Conservation (phyloP, 1,284 basidiomycete genomes). For the Exobasidium cylindrosporum region DNA sequence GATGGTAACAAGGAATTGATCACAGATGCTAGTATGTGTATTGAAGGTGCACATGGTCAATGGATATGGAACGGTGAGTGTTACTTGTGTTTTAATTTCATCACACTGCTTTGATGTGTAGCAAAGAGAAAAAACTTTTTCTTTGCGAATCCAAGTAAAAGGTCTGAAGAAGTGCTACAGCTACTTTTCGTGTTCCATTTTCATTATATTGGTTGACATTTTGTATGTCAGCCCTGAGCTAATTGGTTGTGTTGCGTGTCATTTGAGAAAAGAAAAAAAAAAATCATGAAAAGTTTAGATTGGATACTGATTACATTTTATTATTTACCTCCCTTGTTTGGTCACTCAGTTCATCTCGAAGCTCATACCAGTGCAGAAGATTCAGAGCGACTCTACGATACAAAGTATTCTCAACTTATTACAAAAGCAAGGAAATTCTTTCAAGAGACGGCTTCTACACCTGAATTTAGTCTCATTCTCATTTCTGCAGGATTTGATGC, state of each 20-base stretch:
- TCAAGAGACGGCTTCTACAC: constrained; percentile 64
- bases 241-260: background rate
- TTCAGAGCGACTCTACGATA: constrained; percentile 75
- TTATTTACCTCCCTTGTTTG: constrained; percentile 5
- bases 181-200: background rate
- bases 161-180: constrained; percentile 33
- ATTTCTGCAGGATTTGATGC: constrained; percentile 77
- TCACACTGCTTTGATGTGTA: background rate
- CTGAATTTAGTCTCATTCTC: constrained; percentile 70
- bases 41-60: constrained; percentile 81
- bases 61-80: constrained; percentile 62
- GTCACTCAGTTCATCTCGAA: constrained; percentile 69
- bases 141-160: constrained; percentile 35
- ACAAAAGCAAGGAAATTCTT: constrained; percentile 72
- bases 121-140: background rate
- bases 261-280: too few species aligned
- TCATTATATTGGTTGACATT: background rate
- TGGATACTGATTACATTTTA: constrained; percentile 87
- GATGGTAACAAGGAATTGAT: constrained; percentile 75
- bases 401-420: constrained; percentile 70
- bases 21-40: constrained; percentile 74
- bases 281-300: constrained; percentile 81
- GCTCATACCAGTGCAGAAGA: constrained; percentile 70
- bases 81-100: too few species aligned
- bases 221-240: background rate